These are phyloP conservation scores for Alternaria sp. DNA, from an alignment of 2,329 filamentous ascomycete genomes.

Conservation along the genomic window DNA sequence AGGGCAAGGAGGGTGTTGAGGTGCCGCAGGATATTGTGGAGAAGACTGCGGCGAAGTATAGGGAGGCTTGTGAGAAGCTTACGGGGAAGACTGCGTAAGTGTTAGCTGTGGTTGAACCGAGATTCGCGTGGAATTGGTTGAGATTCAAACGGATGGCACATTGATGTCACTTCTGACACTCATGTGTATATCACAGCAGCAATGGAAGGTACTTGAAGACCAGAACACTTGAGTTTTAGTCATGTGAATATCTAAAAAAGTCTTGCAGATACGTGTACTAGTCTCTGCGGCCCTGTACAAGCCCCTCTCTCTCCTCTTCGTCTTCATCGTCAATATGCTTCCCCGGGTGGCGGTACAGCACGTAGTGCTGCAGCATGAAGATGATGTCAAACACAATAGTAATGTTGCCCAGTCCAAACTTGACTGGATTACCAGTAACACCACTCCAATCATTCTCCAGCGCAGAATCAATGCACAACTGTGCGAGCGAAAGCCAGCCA, in stretches of 20 bases:
- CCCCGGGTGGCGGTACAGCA: conserved; percentile 65
- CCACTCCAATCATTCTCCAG: conserved; percentile 88
- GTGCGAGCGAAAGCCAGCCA: conserved; percentile 79
- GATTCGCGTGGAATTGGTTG: background rate
- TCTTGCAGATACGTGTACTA: background rate
- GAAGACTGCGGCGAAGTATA: conserved; percentile 75
- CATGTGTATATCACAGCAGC: background rate
- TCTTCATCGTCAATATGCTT: conserved; percentile 38
- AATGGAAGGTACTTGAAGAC: background rate
- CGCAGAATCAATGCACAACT: conserved; percentile 84
- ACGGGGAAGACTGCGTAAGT: conserved; percentile 55
- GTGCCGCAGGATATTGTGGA: conserved; percentile 75
- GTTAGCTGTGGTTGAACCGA: rapidly evolving
- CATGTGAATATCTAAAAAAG: too few relatives aligned
- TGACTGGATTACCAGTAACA: conserved; percentile 88
- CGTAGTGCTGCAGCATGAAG: conserved; percentile 88
- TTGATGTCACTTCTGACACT: background rate
- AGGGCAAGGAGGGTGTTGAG: conserved; percentile 73
- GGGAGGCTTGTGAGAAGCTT: conserved; percentile 74
- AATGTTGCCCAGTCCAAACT: conserved; percentile 84
- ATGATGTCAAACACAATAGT: conserved; percentile 84
- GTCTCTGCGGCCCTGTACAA: conserved; percentile 22
- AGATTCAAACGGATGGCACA: rapidly evolving
- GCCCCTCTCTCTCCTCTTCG: conserved; percentile 32
- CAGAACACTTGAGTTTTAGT: background rate